Conservation (phyloP, 176 grass and related monocot species). For the Coix lacrymajobi region DNA sequence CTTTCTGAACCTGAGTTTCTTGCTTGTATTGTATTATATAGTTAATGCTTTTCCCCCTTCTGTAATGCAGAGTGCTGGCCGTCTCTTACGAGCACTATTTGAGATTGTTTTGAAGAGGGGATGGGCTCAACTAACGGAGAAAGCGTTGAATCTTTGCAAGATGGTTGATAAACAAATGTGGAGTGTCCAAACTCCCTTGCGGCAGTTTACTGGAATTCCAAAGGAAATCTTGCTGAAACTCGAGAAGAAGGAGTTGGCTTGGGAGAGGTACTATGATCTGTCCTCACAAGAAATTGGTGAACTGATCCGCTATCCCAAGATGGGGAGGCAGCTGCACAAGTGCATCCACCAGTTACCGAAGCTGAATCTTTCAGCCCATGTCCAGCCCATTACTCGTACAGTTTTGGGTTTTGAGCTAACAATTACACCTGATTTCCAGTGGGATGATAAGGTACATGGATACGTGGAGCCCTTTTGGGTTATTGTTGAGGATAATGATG, state of each 20-base stretch:
- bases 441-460: slow-evolving; percentile 93
- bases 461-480: slow-evolving; percentile 97
- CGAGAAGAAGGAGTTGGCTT: slow-evolving; percentile 91
- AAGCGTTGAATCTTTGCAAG: slow-evolving; percentile 94
- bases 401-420: slow-evolving; percentile 84
- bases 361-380: slow-evolving; percentile 86
- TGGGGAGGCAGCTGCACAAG: slow-evolving; percentile 74
- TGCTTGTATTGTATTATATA: slow-evolving; percentile 21
- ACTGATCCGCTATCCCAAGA: slow-evolving; percentile 69
- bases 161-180: slow-evolving; percentile 98
- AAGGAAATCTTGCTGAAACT: slow-evolving; percentile 97
- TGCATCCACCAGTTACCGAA: slow-evolving; percentile 94
- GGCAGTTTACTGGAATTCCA: slow-evolving; percentile 83
- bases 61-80: slow-evolving; percentile 79
- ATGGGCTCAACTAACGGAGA: slow-evolving; percentile 90
- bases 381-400: slow-evolving; percentile 84
- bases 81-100: slow-evolving; percentile 71
- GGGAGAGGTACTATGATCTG: slow-evolving; percentile 89
- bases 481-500: slow-evolving; percentile 98
- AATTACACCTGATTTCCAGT: slow-evolving; percentile 92
- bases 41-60: slow-evolving; percentile 25
- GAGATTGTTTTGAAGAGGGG: slow-evolving; percentile 94
- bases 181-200: slow-evolving; percentile 86
- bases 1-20: slow-evolving; percentile 7
- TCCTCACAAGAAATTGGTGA: slow-evolving; percentile 96